Base-by-base conservation (phyloP, 2,329 filamentous ascomycete genomes). In the Incumbomyces delicatus region DNA sequence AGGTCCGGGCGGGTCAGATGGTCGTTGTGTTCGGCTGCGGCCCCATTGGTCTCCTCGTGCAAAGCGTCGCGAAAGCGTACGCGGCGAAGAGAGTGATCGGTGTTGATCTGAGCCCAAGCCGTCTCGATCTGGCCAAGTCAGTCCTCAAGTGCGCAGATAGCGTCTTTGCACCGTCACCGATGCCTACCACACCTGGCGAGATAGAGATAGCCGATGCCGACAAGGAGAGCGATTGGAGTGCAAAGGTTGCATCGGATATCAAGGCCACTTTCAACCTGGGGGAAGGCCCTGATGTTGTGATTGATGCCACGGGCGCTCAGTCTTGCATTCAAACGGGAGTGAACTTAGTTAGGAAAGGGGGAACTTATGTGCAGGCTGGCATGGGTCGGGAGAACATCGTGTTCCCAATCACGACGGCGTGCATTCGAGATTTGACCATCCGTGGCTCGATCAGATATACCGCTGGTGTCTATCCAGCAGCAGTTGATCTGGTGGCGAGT, bases 401-500 rank as follows among this genome's bases (percentile, higher is more conserved):
- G 0, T 76, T 76, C 45, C 73, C 74, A 0, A 76, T 77, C 47
- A 71, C 68, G 0, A 66, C 66, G 0, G 66, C 67, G 1, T 76
- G 71, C 48, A 72, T 71, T 48, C 63, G 68, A 4, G 74, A 63
- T 0, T 55, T 77, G 39, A 69, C 58, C 2, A 62, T 76, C 50
- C 68, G 71, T 44, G 75, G 74, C 1, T 73, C 68, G 0, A 74
- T 77, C 43, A 63, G 73, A 2, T 78, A 77, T 49, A 67, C 64
- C 3, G 61, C 66, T 0, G 73, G 74, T 1, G 71, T 68, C 50
- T 77, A 75, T 55, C 66, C 71, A 0, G 54, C 64, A 4, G 74
- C 74, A 0, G 61, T 78, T 1, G 62, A 72, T 34, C 59, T 78
- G 6, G 63, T 77, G n/a, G 64, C 69, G 0, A 66, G 61, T n/a